Percentiles rank a stretch among this genome's conserved stretches.
phyloP scores from a whole-genome alignment of 2,329 filamentous ascomycete species.

The Aspergillus sp. region DNA sequence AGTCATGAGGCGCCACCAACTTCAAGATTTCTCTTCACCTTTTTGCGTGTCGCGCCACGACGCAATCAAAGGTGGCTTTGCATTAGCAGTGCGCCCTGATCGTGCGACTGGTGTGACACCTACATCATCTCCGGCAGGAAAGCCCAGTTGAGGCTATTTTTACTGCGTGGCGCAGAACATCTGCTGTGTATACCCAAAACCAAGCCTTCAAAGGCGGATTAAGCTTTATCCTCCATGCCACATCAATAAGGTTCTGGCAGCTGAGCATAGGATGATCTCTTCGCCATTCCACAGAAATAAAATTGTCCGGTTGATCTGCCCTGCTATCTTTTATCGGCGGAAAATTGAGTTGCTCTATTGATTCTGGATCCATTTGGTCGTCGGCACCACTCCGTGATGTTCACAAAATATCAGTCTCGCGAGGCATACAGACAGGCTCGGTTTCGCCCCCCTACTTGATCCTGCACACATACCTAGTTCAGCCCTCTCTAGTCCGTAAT shows the following conservation, averaged over 20 bases:
- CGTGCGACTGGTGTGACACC: neutral
- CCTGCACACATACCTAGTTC: neutral
- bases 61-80: neutral
- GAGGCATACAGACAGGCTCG: neutral
- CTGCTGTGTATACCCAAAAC: neutral
- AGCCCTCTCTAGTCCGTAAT: neutral
- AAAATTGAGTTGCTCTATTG: constrained; percentile 1
- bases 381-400: neutral
- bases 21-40: neutral
- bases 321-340: neutral
- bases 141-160: neutral
- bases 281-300: neutral
- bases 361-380: neutral
- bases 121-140: neutral
- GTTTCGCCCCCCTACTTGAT: neutral
- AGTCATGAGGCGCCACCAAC: neutral
- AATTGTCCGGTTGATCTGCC: neutral
- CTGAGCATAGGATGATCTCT: neutral
- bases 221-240: constrained; percentile 17
- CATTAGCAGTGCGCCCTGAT: neutral
- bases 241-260: constrained; percentile 2
- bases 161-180: neutral
- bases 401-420: neutral
- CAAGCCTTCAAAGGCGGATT: neutral
- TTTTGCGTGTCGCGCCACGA: neutral